Percentiles rank a stretch among this genome's conserved stretches.
Evolutionary conservation across 345 rosid genomes (phyloP).

Genomic region (Eutrema japonicum): DNA sequence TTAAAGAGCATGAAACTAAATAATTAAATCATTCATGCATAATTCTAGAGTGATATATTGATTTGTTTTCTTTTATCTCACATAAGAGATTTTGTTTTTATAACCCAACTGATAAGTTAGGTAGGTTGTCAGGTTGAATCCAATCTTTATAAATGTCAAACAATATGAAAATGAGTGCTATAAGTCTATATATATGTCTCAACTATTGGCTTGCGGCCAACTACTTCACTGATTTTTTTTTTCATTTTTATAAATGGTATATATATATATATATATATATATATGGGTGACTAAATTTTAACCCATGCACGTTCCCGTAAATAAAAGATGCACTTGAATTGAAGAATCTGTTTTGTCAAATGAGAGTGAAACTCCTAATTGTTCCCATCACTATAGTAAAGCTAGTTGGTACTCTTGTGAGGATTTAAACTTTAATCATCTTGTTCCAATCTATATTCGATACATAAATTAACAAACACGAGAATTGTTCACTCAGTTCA

Average conservation of each 20-base stretch:
- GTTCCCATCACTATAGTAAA: not conserved
- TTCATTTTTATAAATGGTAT: not conserved
- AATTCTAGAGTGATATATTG: not conserved
- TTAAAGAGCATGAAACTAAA: not conserved
- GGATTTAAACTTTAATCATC: too few species aligned
- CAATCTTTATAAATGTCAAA: conserved; percentile 26
- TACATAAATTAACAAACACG: too few species aligned
- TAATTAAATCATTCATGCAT: not conserved
- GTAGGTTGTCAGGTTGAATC: not conserved
- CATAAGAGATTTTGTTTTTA: not conserved
- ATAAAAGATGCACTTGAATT: not conserved
- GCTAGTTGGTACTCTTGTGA: not conserved
- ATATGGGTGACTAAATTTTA: not conserved
- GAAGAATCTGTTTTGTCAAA: not conserved
- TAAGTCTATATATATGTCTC: conserved; percentile 1
- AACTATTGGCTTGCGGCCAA: conserved; percentile 28
- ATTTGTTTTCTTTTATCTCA: not conserved
- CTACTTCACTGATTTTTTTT: conserved; percentile 16
- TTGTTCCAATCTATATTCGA: too few species aligned
- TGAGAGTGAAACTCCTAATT: not conserved
- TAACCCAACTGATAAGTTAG: conserved; percentile 22
- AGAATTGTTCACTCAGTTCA: too few species aligned
- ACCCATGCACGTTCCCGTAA: conserved; percentile 11
- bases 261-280: not conserved
- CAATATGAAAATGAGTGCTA: conserved; percentile 23